A percentile compares a stretch with the other conserved stretches of the same genome.
These are phyloP conservation scores for Symbiodinium natans DNA, from an alignment of 73 alveolate genomes.

Conservation along the genomic window DNA sequence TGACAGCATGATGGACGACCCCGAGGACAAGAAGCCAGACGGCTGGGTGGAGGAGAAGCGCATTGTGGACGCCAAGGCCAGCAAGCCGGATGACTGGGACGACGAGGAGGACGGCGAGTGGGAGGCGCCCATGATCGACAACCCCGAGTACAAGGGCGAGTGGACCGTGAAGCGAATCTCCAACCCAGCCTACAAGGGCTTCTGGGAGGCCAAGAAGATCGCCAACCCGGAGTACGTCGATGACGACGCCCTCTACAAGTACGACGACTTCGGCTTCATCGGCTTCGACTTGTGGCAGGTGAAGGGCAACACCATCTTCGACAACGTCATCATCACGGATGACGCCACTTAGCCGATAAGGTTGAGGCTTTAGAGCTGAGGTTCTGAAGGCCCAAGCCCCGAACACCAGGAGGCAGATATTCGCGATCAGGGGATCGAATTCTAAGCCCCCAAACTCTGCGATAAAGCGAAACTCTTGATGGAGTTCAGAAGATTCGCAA, in stretches of 20 bases:
- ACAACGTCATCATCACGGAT: constrained; percentile 93
- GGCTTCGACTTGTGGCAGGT: constrained; percentile 95
- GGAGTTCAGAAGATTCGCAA: too few species aligned
- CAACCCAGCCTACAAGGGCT: constrained; percentile 95
- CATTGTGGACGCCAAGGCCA: constrained; percentile 93
- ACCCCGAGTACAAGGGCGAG: constrained; percentile 95
- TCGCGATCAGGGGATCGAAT: too few species aligned
- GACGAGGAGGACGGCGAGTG: constrained; percentile 95
- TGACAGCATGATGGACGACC: constrained; percentile 91
- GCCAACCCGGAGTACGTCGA: constrained; percentile 92
- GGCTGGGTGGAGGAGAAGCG: constrained; percentile 91
- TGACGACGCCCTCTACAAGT: constrained; percentile 66
- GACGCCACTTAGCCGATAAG: not conserved
- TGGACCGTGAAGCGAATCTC: constrained; percentile 83
- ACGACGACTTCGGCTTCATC: constrained; percentile 93
- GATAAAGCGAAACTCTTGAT: too few species aligned
- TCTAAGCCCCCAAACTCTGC: too few species aligned
- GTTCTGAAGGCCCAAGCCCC: too few species aligned
- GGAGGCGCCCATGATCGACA: constrained; percentile 94
- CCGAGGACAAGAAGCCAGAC: constrained; percentile 91
- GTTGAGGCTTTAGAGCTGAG: too few species aligned
- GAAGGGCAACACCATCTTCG: constrained; percentile 94
- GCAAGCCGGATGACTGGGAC: constrained; percentile 94
- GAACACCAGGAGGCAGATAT: too few species aligned
- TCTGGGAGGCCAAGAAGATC: constrained; percentile 86